Evolutionary conservation across 805 yeast genomes (phyloP).

Genomic region (Lachancea nothofagi): DNA sequence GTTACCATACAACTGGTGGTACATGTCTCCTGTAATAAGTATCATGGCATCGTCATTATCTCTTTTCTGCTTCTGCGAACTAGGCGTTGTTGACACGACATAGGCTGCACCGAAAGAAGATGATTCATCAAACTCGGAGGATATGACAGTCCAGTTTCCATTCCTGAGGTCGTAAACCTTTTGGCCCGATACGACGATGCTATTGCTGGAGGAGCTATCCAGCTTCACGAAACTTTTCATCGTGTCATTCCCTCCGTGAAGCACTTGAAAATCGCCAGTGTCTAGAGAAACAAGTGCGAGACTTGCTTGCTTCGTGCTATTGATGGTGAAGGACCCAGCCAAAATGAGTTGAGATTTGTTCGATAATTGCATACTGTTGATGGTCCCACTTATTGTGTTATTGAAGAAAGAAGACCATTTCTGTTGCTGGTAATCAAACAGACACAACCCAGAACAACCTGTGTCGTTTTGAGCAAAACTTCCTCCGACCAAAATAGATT

Average conservation of each 20-base stretch:
- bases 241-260: conserved; percentile 15
- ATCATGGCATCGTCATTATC: background rate
- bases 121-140: conserved; percentile 1
- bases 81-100: background rate
- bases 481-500: conserved; percentile 60
- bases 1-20: conserved; percentile 32
- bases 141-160: conserved; percentile 1
- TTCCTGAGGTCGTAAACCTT: conserved; percentile 3
- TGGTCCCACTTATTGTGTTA: conserved; percentile 43
- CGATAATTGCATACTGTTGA: conserved; percentile 48
- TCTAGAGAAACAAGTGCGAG: conserved; percentile 34
- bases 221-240: conserved; percentile 43
- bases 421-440: conserved; percentile 49
- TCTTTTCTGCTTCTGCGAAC: background rate
- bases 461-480: conserved; percentile 55
- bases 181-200: conserved; percentile 22
- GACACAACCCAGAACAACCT: conserved; percentile 59
- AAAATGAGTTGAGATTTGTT: conserved; percentile 36
- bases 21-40: conserved; percentile 38
- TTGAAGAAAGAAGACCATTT: conserved; percentile 46
- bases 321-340: conserved; percentile 51
- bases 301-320: conserved; percentile 37
- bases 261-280: conserved; percentile 9
- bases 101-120: conserved; percentile 5
- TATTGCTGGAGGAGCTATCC: conserved; percentile 39